Conservation (phyloP, 129 eudicot genomes). For the Chrysanthemum makinoi region DNA sequence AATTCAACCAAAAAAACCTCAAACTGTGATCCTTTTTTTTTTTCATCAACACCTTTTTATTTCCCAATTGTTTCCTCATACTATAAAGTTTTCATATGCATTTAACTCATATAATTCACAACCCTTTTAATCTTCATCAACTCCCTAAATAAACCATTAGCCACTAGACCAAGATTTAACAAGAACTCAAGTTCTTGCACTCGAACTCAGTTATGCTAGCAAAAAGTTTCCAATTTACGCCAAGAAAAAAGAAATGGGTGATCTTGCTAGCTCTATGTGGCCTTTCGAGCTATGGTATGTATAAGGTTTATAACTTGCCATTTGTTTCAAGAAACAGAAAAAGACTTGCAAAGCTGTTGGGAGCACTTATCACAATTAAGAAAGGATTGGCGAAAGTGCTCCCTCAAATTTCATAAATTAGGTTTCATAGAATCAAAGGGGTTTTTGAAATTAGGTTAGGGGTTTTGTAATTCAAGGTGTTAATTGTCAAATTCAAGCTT, state of each 20-base stretch:
- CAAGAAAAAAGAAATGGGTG: slow-evolving; percentile 43
- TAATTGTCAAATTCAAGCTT: too few species aligned
- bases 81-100: neutral
- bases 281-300: slow-evolving; percentile 55
- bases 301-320: slow-evolving; percentile 51
- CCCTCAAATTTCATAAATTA: too few species aligned
- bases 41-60: too few species aligned
- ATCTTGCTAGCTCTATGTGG: slow-evolving; percentile 47
- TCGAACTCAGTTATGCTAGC: slow-evolving; percentile 30
- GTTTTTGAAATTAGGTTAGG: too few species aligned
- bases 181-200: too few species aligned
- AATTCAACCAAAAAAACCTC: too few species aligned
- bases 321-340: slow-evolving; percentile 47
- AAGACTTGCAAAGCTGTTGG: slow-evolving; percentile 40
- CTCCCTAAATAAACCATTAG: neutral
- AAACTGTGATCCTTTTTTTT: neutral
- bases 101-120: neutral
- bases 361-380: slow-evolving; percentile 39
- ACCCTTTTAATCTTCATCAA: neutral
- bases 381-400: too few species aligned
- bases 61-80: neutral
- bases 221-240: slow-evolving; percentile 41
- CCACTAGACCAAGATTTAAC: too few species aligned
- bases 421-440: too few species aligned
- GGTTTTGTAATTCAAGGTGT: too few species aligned